Evolutionary conservation across 495 filamentous ascomycete genomes (phyloP), one percentile per base, ranked within the genome.

Genomic region (Aspergillus hancockii): DNA sequence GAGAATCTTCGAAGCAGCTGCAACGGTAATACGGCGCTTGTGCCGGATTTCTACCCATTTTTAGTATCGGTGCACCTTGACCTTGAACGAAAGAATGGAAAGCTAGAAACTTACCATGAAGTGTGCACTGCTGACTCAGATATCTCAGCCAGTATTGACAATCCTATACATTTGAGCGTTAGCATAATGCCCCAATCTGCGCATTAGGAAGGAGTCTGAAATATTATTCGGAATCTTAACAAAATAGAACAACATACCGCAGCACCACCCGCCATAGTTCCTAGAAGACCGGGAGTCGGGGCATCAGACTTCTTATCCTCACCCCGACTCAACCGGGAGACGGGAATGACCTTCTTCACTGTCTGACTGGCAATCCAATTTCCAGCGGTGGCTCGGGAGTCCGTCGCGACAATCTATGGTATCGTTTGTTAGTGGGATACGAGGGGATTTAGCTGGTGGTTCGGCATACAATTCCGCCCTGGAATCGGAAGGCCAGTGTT

Each of bases 131-230:
- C 88, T 98, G 95, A 59, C 94, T 94, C 63, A 98, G 83, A 83
- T 96, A 98, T 69, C 90, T 91, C 64, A 98, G 88, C 94, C 94
- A 98, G 82, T 96, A 98, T 86, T 98, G 94, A 79, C 94, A 98
- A 79, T 98, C 94, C 87, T 90, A 70, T 40, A 51, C 55, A 46
- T 50, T 45, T 34, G 28, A 49, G 47, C 53, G 58, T 28, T n/a
- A 36, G 58, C 32, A 58, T 61, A 67, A 53, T 45, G 52, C 46
- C 40, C 43, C 8, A 22, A 19, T 56, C 43, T n/a, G 49, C 25
- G 25, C 18, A 14, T 49, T 36, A 23, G n/a, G 7, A 32, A 52
- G 46, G 21, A 32, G 10, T 16, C 22, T 13, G 23, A 34, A 52
- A 16, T 28, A 13, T 28, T 21, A 49, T 36, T 1, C 31, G 14